A percentile compares a stretch with the other conserved stretches of the same genome.
phyloP scores from a whole-genome alignment of 257 asterid species.

The Ehretia macrophylla region DNA sequence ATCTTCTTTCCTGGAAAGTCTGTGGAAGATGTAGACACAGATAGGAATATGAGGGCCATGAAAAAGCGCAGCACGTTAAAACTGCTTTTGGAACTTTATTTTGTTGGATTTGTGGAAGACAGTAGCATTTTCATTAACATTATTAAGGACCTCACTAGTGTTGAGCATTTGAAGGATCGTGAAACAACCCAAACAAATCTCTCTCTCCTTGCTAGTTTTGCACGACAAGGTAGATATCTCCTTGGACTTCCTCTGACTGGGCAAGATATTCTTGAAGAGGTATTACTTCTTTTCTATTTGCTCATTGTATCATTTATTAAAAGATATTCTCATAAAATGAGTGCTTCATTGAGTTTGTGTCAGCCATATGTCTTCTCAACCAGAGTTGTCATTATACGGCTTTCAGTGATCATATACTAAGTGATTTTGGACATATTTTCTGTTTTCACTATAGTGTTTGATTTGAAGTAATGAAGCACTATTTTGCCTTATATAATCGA shows the following conservation, averaged over 20 bases:
- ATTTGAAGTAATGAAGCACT: not conserved
- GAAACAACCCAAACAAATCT: conserved; percentile 93
- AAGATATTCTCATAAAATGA: not conserved
- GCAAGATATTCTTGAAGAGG: conserved; percentile 90
- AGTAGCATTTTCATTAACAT: conserved; percentile 61
- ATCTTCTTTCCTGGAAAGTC: conserved; percentile 75
- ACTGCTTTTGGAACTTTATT: conserved; percentile 91
- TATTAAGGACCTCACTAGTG: conserved; percentile 82
- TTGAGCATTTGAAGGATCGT: conserved; percentile 90
- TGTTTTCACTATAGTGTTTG: not conserved
- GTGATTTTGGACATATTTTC: not conserved
- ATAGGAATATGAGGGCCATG: conserved; percentile 85
- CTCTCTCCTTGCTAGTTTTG: conserved; percentile 94
- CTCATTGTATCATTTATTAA: not conserved
- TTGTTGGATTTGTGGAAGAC: conserved; percentile 92
- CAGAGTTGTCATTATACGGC: not conserved
- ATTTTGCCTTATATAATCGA: too few species aligned
- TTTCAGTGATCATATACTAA: not conserved
- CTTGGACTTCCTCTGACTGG: conserved; percentile 79
- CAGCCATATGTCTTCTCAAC: not conserved
- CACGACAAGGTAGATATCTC: conserved; percentile 93
- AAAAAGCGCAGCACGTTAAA: conserved; percentile 95
- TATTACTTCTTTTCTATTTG: conserved; percentile 16
- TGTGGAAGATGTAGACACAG: conserved; percentile 72
- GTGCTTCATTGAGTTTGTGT: conserved; percentile 2